Evolutionary conservation across 2,329 filamentous ascomycete species (phyloP), one percentile per base, ranked within the genome.

Genomic region (Cyclaneusma minus): DNA sequence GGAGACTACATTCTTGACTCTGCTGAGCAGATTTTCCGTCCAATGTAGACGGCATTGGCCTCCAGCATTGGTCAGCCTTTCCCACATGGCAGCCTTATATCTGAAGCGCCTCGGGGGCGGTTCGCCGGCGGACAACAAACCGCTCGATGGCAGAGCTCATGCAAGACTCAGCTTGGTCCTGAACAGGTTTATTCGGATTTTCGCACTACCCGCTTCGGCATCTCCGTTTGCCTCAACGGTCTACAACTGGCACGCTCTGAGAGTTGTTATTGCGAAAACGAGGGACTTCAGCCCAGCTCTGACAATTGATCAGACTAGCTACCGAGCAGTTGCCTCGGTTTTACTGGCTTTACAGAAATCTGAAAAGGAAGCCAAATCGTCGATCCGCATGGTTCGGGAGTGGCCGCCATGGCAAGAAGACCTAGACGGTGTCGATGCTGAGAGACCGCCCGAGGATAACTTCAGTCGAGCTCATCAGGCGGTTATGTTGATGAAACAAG

Each of bases 401-500:
- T 75, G 69, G 70, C 70, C 70, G 7, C 70, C 70, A 1, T 74
- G 70, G 45, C 50, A 66, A 29, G 52, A 56, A 19, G 55, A 62
- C 7, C 58, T 62, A 30, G 64, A 75, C 38, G 69, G 68, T 2
- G 61, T 67, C 33, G 70, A 76, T 40, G 68, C 69, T 35, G 54
- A 50, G 26, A 54, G 57, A 26, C 53, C 55, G 4, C 51, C 50
- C 1, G 56, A 64, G 22, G 63, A 69, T 14, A 62, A 64, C 31
- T 52, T 59, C 35, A 68, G 65, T 29, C 55, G 68, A 28, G 58
- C 59, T 21, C 54, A 64, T 6, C 55, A 53, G 31, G 66, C 64
- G 1, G 60, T 68, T 4, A 47, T 58, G 20, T 54, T 67, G 32
- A 64, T 64, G 52, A 58, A 56, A 34, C 63, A 67, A 36, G 60